phyloP scores from a whole-genome alignment of 129 eudicot species.

The Helichrysum umbraculigerum region DNA sequence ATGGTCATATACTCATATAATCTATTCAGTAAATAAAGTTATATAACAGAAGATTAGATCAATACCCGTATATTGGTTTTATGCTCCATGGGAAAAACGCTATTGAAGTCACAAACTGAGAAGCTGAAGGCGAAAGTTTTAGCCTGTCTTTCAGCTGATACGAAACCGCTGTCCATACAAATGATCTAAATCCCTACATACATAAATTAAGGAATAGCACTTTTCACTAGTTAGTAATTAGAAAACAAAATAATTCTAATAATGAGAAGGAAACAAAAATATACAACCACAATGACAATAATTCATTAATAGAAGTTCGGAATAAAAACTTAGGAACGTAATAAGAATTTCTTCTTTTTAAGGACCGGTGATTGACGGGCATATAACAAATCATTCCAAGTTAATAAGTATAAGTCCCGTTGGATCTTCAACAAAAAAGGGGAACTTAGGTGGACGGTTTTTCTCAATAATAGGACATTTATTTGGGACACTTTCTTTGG shows the following conservation, averaged over 20 bases:
- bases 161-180: conserved; percentile 98
- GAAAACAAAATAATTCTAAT: neutral
- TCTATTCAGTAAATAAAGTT: conserved; percentile 1
- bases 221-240: conserved; percentile 27
- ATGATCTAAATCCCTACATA: conserved; percentile 88
- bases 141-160: conserved; percentile 91
- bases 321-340: neutral
- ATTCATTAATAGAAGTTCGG: neutral
- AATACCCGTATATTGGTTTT: conserved; percentile 95
- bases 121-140: conserved; percentile 84
- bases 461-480: neutral
- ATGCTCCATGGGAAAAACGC: conserved; percentile 98
- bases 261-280: conserved; percentile 18
- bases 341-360: neutral
- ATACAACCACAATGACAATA: conserved; percentile 12
- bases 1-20: conserved; percentile 1
- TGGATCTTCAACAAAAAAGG: too few species aligned
- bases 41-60: conserved; percentile 9
- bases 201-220: neutral
- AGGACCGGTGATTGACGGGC: neutral
- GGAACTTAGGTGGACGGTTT: too few species aligned
- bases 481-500: neutral
- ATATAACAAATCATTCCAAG: neutral
- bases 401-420: neutral
- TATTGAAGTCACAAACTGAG: conserved; percentile 91